Base-by-base conservation (phyloP, 1,139 yeast species). In the Hyphopichia burtonii region DNA sequence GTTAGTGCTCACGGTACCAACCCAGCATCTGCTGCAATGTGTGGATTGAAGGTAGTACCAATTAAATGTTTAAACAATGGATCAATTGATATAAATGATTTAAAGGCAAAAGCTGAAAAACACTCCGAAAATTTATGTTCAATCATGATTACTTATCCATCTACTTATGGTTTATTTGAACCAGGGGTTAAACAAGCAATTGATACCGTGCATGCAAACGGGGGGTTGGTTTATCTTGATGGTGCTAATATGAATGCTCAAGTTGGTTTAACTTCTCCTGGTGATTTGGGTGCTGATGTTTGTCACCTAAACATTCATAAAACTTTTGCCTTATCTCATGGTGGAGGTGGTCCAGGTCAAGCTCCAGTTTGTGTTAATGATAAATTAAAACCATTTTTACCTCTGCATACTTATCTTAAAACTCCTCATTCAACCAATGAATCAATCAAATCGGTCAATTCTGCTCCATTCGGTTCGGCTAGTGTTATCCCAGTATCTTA, bases 161-260 rank as follows among this genome's bases (percentile, higher is more conserved):
- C 97, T 4, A 93, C 99, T 2, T 93, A 89, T 62, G 99, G 99
- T 46, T 80, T 91, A 49, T 93, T 89, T 58, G 99, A 91, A 66
- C 96, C 96, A 16, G 90, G 93, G 45, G 86, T 93, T 45, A 84
- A 80, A 62, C 73, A 75, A 41, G 97, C 97, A 28, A 86, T 90
- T 55, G 88, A 87, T 22, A 74, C 83, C 46, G 90, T 93, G 31
- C 99, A 93, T 65, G 58, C 67, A 31, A 65, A 82, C 55, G 99
- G 99, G 44, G 99, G 98, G 31, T 96, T 91, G 65, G 98, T 93
- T 25, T 93, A 93, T 69, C 76, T 93, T 68, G 99, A 93, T 66
- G 99, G 99, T 61, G 99, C 99, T 47, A 93, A 93, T 68, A 93
- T 93, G 99, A 93, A 93, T 63, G 99, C 99, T 0, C 99, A 93